Evolutionary conservation across 306 rosid species (phyloP), one percentile per base, ranked within the genome.

Genomic region (Biancaea sappan): DNA sequence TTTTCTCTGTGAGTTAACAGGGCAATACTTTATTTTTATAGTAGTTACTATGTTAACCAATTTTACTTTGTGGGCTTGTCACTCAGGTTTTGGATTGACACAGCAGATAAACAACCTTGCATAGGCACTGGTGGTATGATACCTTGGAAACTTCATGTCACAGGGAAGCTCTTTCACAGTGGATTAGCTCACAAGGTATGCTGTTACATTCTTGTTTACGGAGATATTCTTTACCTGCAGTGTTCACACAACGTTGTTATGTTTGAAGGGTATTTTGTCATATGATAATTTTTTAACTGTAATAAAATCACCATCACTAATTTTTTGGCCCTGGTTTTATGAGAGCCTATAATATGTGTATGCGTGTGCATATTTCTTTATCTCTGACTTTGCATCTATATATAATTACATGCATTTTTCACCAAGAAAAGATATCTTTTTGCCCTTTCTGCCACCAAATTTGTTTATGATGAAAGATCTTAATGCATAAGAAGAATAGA

Each of bases 71-170:
- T 71, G 77, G 66, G 1, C 8, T 72, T 54, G 76, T 57, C 46
- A 25, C 41, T 35, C 82, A 92, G 99, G 87, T 92, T 76, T 84
- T 94, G 98, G 99, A 80, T 92, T 38, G 97, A 94, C 75, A 88
- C 95, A 3, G 95, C 97, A 1, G 99, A 94, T 81, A 92, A 92
- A 76, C 99, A 94, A 71, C 99, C 99, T 16, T 88, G 99, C 28
- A 57, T 94, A 16, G 99, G 98, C 31, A 94, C 98, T 32, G 99
- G 99, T 59, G 99, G 99, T 71, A 73, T 86, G 89, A 84, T 92
- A 73, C 97, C 99, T 73, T 92, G 96, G 99, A 88, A 84, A 79
- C 96, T 92, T 70, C 84, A 79, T 46, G 91, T 83, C 78, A 87
- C 87, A 0, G 98, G 97, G 81, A 92, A 85, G 72, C 96, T 94